Percentiles rank a stretch among this genome's conserved stretches.
These are phyloP conservation scores for Brassica nigra DNA, from an alignment of 345 rosid species.

Conservation along the genomic window DNA sequence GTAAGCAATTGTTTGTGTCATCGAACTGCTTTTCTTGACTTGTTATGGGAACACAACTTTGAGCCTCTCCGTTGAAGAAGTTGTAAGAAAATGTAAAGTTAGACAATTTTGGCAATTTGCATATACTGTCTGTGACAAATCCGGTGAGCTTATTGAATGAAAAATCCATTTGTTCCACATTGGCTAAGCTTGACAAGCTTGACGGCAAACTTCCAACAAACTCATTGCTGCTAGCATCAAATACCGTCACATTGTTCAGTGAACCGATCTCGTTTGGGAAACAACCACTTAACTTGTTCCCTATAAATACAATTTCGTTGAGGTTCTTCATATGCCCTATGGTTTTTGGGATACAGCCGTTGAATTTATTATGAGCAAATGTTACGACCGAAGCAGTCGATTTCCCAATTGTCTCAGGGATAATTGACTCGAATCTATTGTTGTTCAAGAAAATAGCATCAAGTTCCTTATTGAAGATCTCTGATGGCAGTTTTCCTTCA, in stretches of 20 bases:
- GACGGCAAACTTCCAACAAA: constrained; percentile 56
- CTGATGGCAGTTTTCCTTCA: constrained; percentile 66
- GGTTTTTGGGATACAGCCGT: constrained; percentile 69
- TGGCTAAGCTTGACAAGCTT: constrained; percentile 45
- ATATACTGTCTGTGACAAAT: constrained; percentile 50
- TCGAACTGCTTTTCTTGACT: constrained; percentile 44
- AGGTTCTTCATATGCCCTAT: constrained; percentile 71
- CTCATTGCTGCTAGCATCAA: constrained; percentile 59
- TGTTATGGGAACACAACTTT: constrained; percentile 46
- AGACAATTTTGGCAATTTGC: constrained; percentile 55
- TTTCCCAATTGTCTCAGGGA: constrained; percentile 70
- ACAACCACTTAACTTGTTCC: constrained; percentile 70
- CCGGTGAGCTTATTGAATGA: constrained; percentile 66
- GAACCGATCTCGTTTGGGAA: constrained; percentile 65
- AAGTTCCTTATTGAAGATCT: constrained; percentile 52
- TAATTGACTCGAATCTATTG: constrained; percentile 67
- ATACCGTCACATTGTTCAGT: constrained; percentile 54
- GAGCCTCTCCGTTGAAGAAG: constrained; percentile 59
- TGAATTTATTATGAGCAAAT: constrained; percentile 68
- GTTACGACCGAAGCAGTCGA: constrained; percentile 64
- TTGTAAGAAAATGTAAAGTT: constrained; percentile 69
- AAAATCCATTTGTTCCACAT: constrained; percentile 49
- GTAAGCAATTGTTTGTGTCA: constrained; percentile 53
- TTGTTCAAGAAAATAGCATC: constrained; percentile 82
- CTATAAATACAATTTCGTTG: constrained; percentile 59